Evolutionary conservation across 2,329 filamentous ascomycete genomes (phyloP).

Genomic region (Fusarium sp.): DNA sequence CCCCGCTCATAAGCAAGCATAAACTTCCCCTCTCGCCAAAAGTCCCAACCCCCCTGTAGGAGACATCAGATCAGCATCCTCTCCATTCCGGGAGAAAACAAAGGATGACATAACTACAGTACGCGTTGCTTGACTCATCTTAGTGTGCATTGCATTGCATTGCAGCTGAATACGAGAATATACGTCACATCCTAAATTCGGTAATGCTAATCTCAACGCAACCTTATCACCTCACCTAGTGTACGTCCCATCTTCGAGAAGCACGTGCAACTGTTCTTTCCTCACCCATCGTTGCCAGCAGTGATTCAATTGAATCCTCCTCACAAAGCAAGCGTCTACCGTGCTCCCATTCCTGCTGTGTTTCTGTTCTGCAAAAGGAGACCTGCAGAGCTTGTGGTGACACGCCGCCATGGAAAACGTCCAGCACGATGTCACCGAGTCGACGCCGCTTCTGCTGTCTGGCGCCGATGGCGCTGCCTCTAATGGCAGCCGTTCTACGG

Average conservation of each 20-base stretch:
- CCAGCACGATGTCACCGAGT: background rate
- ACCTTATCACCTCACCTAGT: background rate
- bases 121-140: background rate
- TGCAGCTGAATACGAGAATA: background rate
- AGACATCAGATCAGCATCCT: background rate
- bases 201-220: rapidly evolving
- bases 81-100: background rate
- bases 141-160: background rate
- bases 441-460: background rate
- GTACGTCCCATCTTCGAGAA: background rate
- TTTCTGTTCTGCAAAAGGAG: rapidly evolving
- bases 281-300: background rate
- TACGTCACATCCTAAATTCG: background rate
- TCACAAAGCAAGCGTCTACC: background rate
- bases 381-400: background rate
- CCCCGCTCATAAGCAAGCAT: background rate
- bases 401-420: background rate
- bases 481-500: background rate
- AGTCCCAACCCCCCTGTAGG: background rate
- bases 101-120: background rate
- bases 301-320: background rate
- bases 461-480: background rate
- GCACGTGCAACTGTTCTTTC: background rate
- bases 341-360: rapidly evolving
- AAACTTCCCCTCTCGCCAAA: background rate